Conservation (phyloP, 345 rosid species). For the Microthlaspi erraticum region DNA sequence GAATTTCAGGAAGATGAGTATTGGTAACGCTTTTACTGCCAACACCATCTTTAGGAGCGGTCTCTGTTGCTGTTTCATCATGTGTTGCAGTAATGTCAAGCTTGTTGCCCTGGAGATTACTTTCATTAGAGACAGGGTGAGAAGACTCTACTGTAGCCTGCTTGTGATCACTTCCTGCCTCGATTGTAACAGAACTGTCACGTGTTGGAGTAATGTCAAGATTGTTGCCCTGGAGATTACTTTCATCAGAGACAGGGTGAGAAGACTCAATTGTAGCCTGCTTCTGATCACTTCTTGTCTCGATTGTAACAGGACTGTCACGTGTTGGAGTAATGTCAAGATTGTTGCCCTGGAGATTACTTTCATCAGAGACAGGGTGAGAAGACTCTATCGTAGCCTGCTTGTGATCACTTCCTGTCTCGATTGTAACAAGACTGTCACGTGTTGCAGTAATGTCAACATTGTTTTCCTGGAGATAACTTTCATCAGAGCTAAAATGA, state of each 20-base stretch:
- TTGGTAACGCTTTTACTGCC: slow-evolving; percentile 2
- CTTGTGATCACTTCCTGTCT: slow-evolving; percentile 9
- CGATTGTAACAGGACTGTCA: background rate
- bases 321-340: background rate
- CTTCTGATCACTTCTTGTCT: slow-evolving; percentile 8
- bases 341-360: slow-evolving; percentile 10
- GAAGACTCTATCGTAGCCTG: slow-evolving; percentile 4
- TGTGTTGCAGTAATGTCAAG: slow-evolving; percentile 1
- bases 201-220: background rate
- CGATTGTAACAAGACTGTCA: background rate
- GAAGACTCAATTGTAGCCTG: slow-evolving; percentile 1
- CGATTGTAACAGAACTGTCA: background rate
- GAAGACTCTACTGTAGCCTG: slow-evolving; percentile 2
- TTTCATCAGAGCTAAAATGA: background rate
- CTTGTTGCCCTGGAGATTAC: slow-evolving; percentile 7
- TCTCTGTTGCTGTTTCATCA: slow-evolving; percentile 5
- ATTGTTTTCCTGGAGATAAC: slow-evolving; percentile 8
- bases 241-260: background rate
- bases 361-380: background rate
- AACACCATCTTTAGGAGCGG: background rate
- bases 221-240: slow-evolving; percentile 8
- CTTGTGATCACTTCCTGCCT: slow-evolving; percentile 3
- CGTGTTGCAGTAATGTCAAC: background rate
- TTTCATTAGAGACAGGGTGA: background rate
- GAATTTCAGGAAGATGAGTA: background rate